A percentile compares a stretch with the other conserved stretches of the same genome.
phyloP scores from a whole-genome alignment of 306 rosid genomes.

The cucumber (Cucumis sativus) region DNA sequence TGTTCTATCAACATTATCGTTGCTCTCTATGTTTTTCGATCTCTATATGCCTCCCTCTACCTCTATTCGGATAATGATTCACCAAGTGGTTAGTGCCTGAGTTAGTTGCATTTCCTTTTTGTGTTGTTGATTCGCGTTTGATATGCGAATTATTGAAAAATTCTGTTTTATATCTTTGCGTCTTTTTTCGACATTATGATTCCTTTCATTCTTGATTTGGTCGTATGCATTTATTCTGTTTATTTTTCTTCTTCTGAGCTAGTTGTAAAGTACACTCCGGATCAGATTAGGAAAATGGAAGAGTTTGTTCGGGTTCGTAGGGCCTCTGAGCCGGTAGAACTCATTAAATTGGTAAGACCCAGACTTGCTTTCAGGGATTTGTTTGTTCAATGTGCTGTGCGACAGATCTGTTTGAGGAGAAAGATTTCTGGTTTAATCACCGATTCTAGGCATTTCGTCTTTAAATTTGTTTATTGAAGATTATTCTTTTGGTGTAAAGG shows the following conservation, averaged over 20 bases:
- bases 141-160: background rate
- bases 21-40: conserved; percentile 79
- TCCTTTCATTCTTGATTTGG: conserved; percentile 3
- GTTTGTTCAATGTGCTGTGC: background rate
- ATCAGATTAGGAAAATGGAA: conserved; percentile 87
- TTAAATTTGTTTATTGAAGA: background rate
- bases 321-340: conserved; percentile 54
- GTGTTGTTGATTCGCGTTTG: background rate
- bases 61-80: conserved; percentile 66
- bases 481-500: conserved; percentile 28
- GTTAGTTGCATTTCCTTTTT: background rate
- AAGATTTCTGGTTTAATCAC: background rate
- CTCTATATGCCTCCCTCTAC: conserved; percentile 77
- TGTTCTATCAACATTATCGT: conserved; percentile 80
- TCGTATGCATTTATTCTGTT: background rate
- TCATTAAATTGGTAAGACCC: conserved; percentile 57
- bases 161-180: conserved; percentile 9
- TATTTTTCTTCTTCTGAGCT: conserved; percentile 7
- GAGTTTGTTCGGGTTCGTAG: conserved; percentile 60
- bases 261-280: conserved; percentile 68
- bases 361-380: background rate
- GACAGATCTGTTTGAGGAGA: background rate
- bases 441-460: background rate
- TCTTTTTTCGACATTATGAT: background rate
- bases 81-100: conserved; percentile 31